These are phyloP conservation scores for Colletotrichum shisoi DNA, from an alignment of 2,329 filamentous ascomycete genomes.

Conservation along the genomic window DNA sequence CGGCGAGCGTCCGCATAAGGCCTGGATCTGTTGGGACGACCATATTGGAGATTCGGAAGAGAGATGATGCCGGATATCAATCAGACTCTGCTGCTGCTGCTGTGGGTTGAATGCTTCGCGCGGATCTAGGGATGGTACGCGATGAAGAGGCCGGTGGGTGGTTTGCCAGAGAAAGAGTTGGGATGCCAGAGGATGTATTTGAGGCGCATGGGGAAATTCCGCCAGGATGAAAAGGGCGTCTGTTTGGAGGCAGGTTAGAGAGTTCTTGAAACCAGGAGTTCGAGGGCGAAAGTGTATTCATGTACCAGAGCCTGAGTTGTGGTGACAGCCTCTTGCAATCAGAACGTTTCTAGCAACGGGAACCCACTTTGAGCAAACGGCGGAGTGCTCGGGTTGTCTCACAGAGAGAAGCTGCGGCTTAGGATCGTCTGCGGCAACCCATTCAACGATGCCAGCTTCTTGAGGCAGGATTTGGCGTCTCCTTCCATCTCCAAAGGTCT, in stretches of 20 bases:
- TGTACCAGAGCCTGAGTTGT: background rate
- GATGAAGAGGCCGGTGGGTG: too few species aligned
- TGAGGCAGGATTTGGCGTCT: background rate
- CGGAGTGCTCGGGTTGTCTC: background rate
- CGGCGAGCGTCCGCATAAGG: background rate
- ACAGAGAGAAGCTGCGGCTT: background rate
- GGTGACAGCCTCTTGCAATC: background rate
- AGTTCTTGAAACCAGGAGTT: background rate
- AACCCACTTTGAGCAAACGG: background rate
- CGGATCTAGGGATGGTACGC: too few species aligned
- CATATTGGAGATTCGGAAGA: background rate
- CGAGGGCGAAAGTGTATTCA: background rate
- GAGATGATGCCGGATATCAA: background rate
- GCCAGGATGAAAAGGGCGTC: too few species aligned
- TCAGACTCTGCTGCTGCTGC: background rate
- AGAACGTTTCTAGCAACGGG: too few species aligned
- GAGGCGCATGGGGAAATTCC: too few species aligned
- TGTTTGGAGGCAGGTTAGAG: background rate
- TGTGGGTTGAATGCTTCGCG: background rate
- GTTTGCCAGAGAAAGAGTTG: too few species aligned
- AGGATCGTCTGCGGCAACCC: background rate
- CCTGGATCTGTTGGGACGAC: conserved; percentile 8
- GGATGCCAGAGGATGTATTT: too few species aligned
- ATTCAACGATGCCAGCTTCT: background rate
- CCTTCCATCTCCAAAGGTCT: too few species aligned